Conservation (phyloP, 306 rosid species). For the Corylus americana region DNA sequence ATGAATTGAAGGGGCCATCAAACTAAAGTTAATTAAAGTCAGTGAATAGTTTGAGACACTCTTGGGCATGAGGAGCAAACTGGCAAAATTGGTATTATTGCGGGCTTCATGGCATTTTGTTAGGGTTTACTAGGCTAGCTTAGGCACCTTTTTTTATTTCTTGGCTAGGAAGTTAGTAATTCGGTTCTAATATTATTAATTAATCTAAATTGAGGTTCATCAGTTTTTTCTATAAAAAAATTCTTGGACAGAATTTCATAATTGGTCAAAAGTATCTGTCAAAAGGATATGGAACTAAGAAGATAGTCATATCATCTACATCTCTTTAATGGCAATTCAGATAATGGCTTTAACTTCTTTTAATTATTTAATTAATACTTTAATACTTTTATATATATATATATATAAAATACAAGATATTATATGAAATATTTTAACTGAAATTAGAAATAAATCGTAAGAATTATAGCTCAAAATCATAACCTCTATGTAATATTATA, state of each 20-base stretch:
- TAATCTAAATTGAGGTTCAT: neutral
- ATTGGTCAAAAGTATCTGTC: neutral
- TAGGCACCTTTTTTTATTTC: neutral
- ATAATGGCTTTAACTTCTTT: too few relatives aligned
- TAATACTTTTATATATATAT: too few relatives aligned
- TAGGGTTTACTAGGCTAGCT: neutral
- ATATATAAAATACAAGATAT: too few relatives aligned
- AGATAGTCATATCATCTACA: too few relatives aligned
- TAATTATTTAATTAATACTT: too few relatives aligned
- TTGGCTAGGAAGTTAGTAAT: neutral
- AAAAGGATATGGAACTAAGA: neutral
- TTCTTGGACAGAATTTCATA: neutral
- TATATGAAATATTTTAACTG: too few relatives aligned
- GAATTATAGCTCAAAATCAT: too few relatives aligned
- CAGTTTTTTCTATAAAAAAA: neutral
- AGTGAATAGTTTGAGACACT: neutral
- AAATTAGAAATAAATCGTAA: too few relatives aligned
- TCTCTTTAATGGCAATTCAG: too few relatives aligned
- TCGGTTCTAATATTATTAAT: neutral
- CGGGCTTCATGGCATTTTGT: neutral
- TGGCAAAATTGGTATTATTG: neutral
- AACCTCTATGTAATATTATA: too few relatives aligned
- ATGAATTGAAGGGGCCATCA: neutral
- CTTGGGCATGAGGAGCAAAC: neutral
- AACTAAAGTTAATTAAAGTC: neutral